Conservation (phyloP, 495 filamentous ascomycete genomes). For the Barbatosphaeria neglecta region DNA sequence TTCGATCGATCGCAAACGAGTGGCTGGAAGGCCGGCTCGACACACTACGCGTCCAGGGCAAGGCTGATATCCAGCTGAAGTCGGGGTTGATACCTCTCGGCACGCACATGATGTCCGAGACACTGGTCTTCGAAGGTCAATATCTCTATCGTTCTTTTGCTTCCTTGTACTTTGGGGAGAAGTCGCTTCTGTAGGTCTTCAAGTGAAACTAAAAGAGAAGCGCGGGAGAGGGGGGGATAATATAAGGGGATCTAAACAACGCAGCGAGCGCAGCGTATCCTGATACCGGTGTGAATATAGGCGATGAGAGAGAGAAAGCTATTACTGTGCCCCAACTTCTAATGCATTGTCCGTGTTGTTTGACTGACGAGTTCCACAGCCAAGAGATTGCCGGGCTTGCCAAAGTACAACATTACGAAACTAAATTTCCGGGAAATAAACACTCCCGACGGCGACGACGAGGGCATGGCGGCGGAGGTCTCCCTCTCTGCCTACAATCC, state of each 20-base stretch:
- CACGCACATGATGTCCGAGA: slow-evolving; percentile 56
- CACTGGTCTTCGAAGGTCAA: slow-evolving; percentile 71
- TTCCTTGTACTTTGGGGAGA: slow-evolving; percentile 38
- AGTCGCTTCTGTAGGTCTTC: slow-evolving; percentile 23
- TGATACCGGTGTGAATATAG: background rate
- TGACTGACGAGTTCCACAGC: slow-evolving; percentile 29
- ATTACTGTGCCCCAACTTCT: no score
- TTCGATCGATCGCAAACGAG: slow-evolving; percentile 73
- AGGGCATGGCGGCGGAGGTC: slow-evolving; percentile 67
- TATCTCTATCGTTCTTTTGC: slow-evolving; percentile 46
- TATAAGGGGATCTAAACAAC: background rate
- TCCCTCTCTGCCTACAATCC: slow-evolving; percentile 55
- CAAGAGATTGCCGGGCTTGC: slow-evolving; percentile 61
- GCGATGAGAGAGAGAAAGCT: background rate
- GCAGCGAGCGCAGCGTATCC: background rate
- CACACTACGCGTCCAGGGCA: slow-evolving; percentile 55
- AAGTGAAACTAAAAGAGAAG: background rate
- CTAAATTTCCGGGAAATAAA: slow-evolving; percentile 64
- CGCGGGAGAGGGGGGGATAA: background rate
- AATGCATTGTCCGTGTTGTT: background rate
- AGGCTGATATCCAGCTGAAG: slow-evolving; percentile 56
- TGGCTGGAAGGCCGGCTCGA: slow-evolving; percentile 72
- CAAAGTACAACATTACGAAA: slow-evolving; percentile 62
- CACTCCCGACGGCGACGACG: slow-evolving; percentile 27
- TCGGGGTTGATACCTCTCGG: slow-evolving; percentile 70